Evolutionary conservation across 2,329 filamentous ascomycete genomes (phyloP), one percentile per base, ranked within the genome.

Genomic region (Fusarium goolgardi): DNA sequence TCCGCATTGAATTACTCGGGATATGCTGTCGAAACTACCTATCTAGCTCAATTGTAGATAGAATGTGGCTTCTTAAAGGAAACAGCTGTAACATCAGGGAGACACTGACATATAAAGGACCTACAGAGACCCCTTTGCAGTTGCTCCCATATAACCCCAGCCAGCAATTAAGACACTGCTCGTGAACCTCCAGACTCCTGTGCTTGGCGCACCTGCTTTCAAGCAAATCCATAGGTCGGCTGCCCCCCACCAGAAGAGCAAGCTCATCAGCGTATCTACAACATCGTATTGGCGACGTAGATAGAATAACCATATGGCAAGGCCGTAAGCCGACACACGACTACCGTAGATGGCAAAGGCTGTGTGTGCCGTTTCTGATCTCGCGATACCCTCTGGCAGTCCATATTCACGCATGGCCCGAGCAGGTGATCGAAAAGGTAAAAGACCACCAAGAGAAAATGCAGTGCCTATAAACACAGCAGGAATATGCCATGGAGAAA

Each of bases 351-450:
- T 60, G 8, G 71, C 69, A 70, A 79, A 79, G 32, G 73, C 62
- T 4, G 70, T 44, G 7, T 78, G 75, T 8, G 76, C 78, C 55
- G 71, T 62, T 51, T 71, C 69, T 16, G 77, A 78, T 6, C 29
- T 50, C 55, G 70, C 72, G 45, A 79, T 73, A 13, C 72, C 76
- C 7, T 69, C 61, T 2, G 78, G 77, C 2, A 80, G 66, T 13
- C 77, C 77, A 59, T 75, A 77, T 58, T 76, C 75, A 25, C 68
- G 64, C 39, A 80, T 79, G 15, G 77, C 76, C 27, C 65, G 71
- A 23, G 70, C 53, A 4, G 76, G 69, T 52, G 75, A 74, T 66
- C 71, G 76, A 35, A 80, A 66, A 16, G 78, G 78, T 9, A 78
- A 70, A 34, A 78, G 62, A 15, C 77, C 76, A 23, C 76, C 77